Evolutionary conservation across 371 early-diverging fungal species (phyloP), one percentile per base, ranked within the genome.

Genomic region (Parasitella parasitica): DNA sequence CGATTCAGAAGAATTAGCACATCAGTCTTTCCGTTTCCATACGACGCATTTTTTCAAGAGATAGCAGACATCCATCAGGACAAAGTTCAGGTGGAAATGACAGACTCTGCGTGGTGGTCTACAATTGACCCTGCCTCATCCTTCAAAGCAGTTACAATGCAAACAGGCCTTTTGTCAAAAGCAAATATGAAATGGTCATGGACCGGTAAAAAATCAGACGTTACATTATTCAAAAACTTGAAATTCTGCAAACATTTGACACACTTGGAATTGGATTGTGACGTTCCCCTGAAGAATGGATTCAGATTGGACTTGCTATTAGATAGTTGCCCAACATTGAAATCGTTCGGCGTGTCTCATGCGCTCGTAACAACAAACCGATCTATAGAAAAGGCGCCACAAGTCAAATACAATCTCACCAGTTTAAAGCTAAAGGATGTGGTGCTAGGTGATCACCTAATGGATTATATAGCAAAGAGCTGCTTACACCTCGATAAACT

Each of bases 21-120:
- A 12, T 64, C 64, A 7, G 65, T 63, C 0, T 69, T 64, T 48
- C 69, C 69, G 1, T 69, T 69, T 18, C 65, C 69, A 0, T 69
- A 69, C n/a, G 69, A 69, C n/a, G 64, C 64, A 20, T 69, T 69
- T 28, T 69, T 69, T 41, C 61, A 64, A 43, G 65, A 69, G 37
- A 38, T 69, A 13, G 51, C 60, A 2, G 57, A 64, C 37, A 69
- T 64, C 27, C 48, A 57, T 20, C 38, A 48, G 3, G 53, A 64
- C 15, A 28, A 43, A 0, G 59, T 64, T 2, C 12, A 48, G 12
- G 54, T 69, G 16, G 69, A 69, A 16, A 69, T 69, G 69, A 57
- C 52, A 15, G 61, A 69, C 6, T 50, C 34, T n/a, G 69, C 69
- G 4, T 69, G 69, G 69, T 61, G 69, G 55, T 60, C 65, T 7